Conservation (phyloP, 345 rosid species). For the Boechera stricta region DNA sequence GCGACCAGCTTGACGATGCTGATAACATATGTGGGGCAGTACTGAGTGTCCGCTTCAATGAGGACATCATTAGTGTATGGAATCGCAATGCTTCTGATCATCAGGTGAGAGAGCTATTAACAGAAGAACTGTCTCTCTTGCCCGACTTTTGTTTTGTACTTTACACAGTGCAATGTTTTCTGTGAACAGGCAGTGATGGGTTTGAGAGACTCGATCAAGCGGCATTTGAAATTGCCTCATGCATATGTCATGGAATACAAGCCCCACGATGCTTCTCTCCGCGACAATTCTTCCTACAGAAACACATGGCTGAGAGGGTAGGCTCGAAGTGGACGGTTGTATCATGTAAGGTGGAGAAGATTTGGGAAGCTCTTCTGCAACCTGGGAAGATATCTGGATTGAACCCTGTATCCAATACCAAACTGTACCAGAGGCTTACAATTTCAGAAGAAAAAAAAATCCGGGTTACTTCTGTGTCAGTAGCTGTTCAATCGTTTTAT, state of each 20-base stretch:
- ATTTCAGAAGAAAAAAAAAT: constrained; percentile 18
- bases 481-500: constrained; percentile 22
- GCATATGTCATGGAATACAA: constrained; percentile 96
- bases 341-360: constrained; percentile 24
- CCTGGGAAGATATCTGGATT: constrained; percentile 32
- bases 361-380: constrained; percentile 12
- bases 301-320: constrained; percentile 98
- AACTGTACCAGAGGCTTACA: constrained; percentile 16
- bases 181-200: constrained; percentile 84
- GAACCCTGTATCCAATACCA: constrained; percentile 16
- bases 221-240: constrained; percentile 91
- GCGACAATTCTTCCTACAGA: constrained; percentile 89
- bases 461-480: constrained; percentile 9
- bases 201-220: constrained; percentile 79
- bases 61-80: constrained; percentile 93
- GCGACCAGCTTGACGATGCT: constrained; percentile 86
- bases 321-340: background rate
- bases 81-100: constrained; percentile 91
- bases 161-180: background rate
- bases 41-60: constrained; percentile 87
- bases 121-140: background rate
- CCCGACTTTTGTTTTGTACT: constrained; percentile 12
- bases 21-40: constrained; percentile 93
- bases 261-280: constrained; percentile 91
- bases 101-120: constrained; percentile 57